Percentiles rank a stretch among this genome's conserved stretches.
phyloP scores from a whole-genome alignment of 192 early-diverging fungal species.

The Chytriomyces confervae region DNA sequence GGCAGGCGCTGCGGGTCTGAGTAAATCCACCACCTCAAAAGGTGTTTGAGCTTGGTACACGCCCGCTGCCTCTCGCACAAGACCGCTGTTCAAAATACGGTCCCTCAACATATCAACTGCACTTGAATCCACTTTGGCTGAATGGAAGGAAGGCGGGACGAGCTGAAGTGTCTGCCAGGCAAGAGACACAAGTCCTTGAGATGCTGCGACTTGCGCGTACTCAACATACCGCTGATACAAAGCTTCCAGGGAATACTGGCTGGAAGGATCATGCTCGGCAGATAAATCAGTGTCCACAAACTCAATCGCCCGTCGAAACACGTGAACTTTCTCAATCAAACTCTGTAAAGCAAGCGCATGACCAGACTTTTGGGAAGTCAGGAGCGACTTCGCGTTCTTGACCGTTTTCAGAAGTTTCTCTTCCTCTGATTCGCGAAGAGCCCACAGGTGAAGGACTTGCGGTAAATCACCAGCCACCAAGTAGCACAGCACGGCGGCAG shows the following conservation, averaged over 20 bases:
- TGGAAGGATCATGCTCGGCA: slow-evolving; percentile 37
- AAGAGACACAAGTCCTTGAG: slow-evolving; percentile 77
- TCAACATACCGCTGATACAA: slow-evolving; percentile 88
- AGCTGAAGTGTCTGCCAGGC: slow-evolving; percentile 81
- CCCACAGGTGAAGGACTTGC: slow-evolving; percentile 84
- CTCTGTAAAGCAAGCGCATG: slow-evolving; percentile 60
- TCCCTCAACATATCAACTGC: slow-evolving; percentile 75
- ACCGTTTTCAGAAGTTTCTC: slow-evolving; percentile 34
- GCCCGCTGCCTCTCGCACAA: slow-evolving; percentile 38
- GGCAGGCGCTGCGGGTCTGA: slow-evolving; percentile 19
- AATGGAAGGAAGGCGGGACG: slow-evolving; percentile 69
- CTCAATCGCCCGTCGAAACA: slow-evolving; percentile 91
- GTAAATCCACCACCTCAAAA: slow-evolving; percentile 65
- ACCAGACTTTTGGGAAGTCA: slow-evolving; percentile 6
- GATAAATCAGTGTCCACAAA: slow-evolving; percentile 81
- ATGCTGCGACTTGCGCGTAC: slow-evolving; percentile 77
- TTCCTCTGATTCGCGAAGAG: slow-evolving; percentile 40
- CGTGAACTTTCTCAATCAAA: slow-evolving; percentile 88
- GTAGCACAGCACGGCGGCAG: slow-evolving; percentile 81
- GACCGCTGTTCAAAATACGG: slow-evolving; percentile 65
- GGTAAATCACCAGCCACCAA: slow-evolving; percentile 81
- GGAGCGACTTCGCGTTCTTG: slow-evolving; percentile 55
- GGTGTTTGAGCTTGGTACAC: slow-evolving; percentile 60
- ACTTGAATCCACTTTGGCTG: slow-evolving; percentile 48
- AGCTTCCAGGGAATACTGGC: slow-evolving; percentile 58